These are phyloP conservation scores for Mycosphaerella arachidis DNA, from an alignment of 2,329 filamentous ascomycete species.

Conservation along the genomic window DNA sequence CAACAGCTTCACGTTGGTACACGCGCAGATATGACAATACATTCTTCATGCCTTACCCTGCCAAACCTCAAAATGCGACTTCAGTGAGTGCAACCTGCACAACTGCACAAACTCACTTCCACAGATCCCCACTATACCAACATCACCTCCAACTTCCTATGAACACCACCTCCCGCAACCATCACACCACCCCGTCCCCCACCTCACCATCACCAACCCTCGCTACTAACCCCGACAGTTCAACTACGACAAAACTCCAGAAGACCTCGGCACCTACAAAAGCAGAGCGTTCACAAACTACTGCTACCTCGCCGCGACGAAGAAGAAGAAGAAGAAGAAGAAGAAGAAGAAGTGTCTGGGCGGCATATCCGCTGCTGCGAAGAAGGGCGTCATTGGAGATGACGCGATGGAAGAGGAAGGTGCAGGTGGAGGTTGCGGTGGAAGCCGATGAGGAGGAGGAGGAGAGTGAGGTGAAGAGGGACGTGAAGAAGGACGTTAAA, in stretches of 20 bases:
- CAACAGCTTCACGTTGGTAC: too few relatives aligned
- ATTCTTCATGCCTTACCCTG: not conserved
- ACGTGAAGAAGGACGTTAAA: not conserved
- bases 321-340: too few relatives aligned
- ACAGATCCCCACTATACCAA: not conserved
- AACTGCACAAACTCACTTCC: not conserved
- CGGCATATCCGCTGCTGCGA: too few relatives aligned
- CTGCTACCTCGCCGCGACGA: too few relatives aligned
- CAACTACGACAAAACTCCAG: too few relatives aligned
- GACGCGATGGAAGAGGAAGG: not conserved
- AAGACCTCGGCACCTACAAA: too few relatives aligned
- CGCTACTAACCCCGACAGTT: not conserved
- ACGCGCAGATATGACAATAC: too few relatives aligned
- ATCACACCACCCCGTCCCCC: not conserved
- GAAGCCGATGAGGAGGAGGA: not conserved
- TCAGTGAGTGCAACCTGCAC: not conserved
- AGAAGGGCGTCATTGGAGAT: too few relatives aligned
- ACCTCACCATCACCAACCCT: not conserved
- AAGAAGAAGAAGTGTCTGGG: too few relatives aligned
- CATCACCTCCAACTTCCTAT: not conserved
- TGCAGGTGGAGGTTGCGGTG: not conserved
- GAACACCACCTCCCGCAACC: not conserved
- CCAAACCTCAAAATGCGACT: not conserved
- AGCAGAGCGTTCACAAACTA: too few relatives aligned
- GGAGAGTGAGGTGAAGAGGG: too few relatives aligned